Percentiles rank a stretch among this genome's conserved stretches.
Evolutionary conservation across 208 protist species (phyloP).

Genomic region (Leishmania tarentolae): DNA sequence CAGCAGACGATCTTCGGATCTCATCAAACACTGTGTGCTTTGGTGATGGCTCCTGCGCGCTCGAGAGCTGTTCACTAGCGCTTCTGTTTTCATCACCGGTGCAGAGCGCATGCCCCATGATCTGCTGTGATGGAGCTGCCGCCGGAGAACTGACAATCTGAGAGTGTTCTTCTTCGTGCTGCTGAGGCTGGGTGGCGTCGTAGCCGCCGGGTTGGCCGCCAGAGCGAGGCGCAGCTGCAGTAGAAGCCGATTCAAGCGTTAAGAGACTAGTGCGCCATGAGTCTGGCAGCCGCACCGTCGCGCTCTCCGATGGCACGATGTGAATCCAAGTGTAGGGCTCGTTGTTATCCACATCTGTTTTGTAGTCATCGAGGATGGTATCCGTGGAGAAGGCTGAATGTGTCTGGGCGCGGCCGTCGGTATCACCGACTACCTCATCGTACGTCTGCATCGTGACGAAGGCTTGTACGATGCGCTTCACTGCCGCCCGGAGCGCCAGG

Average conservation of each 20-base stretch:
- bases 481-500: slow-evolving; percentile 16
- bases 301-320: slow-evolving; percentile 22
- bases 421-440: slow-evolving; percentile 1
- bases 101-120: not conserved
- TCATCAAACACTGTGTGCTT: not conserved
- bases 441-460: slow-evolving; percentile 24
- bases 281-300: not conserved
- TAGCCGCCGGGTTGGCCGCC: not conserved
- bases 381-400: slow-evolving; percentile 47
- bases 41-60: not conserved
- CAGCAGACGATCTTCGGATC: too few species aligned
- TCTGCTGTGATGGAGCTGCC: slow-evolving; percentile 5
- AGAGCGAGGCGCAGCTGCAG: not conserved
- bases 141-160: not conserved
- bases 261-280: not conserved
- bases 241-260: not conserved
- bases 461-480: slow-evolving; percentile 17
- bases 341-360: slow-evolving; percentile 63
- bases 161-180: not conserved
- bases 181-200: not conserved
- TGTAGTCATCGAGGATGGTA: slow-evolving; percentile 65
- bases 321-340: slow-evolving; percentile 51
- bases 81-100: not conserved
- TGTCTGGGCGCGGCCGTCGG: slow-evolving; percentile 1
- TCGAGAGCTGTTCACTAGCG: not conserved